These are phyloP conservation scores for Alternaria sp. DNA, from an alignment of 2,329 filamentous ascomycete genomes.

Conservation along the genomic window DNA sequence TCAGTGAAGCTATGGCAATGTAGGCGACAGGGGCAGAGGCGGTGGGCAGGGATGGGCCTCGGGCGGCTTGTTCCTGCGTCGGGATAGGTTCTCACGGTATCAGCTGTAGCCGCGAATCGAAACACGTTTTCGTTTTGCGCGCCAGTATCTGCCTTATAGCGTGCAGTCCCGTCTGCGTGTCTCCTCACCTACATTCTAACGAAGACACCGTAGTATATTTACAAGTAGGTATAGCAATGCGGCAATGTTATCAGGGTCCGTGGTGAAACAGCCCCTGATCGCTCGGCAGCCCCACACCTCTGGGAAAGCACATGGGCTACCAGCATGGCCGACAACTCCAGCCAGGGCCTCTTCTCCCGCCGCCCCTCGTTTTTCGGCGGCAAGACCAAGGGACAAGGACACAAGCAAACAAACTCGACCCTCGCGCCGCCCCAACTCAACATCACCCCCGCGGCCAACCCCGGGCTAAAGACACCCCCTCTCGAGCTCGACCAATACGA, in stretches of 20 bases:
- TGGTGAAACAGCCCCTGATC: slow-evolving; percentile 21
- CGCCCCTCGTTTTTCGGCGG: slow-evolving; percentile 43
- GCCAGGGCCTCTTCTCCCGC: slow-evolving; percentile 37
- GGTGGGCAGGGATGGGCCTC: neutral
- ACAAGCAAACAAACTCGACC: slow-evolving; percentile 10
- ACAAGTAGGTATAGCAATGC: neutral
- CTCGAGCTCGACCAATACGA: slow-evolving; percentile 29
- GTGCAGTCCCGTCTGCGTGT: neutral
- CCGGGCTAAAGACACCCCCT: slow-evolving; percentile 13
- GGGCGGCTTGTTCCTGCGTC: slow-evolving; percentile 20
- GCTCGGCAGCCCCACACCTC: slow-evolving; percentile 14
- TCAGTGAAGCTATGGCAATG: neutral
- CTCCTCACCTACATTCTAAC: neutral
- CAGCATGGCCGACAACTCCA: slow-evolving; percentile 26
- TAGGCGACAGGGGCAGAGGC: neutral
- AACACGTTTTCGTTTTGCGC: slow-evolving; percentile 1
- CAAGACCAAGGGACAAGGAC: slow-evolving; percentile 17
- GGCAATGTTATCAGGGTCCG: neutral
- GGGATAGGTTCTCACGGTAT: slow-evolving; percentile 10
- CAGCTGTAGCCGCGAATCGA: slow-evolving; percentile 11
- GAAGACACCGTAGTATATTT: neutral
- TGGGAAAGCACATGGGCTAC: neutral
- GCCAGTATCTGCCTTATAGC: neutral
- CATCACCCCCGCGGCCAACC: slow-evolving; percentile 9
- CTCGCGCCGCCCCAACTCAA: slow-evolving; percentile 9